Base-by-base conservation (phyloP, 2,329 filamentous ascomycete species). In the Capronia americana region DNA sequence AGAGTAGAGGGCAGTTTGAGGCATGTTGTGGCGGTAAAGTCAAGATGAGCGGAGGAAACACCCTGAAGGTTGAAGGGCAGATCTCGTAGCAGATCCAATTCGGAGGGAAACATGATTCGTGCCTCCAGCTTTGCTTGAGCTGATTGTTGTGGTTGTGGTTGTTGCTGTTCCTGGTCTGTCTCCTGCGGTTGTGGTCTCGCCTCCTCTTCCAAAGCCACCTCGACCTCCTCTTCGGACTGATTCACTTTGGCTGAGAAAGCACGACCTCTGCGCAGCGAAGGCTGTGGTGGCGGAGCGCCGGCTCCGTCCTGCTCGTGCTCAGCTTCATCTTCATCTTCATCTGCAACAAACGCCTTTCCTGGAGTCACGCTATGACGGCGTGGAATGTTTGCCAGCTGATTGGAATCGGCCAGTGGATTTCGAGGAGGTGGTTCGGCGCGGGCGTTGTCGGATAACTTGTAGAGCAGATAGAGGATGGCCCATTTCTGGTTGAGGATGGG, bases 401-500 rank as follows among this genome's bases (percentile, higher is more conserved):
- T 75, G 81, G 71, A 77, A 75, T 77, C 57, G 74, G 68, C 8
- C 80, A 81, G 63, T 76, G 82, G 41, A 59, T 66, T 68, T 68
- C 71, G 65, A 46, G 83, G 72, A n/a, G 82, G 81, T 11, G 81
- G 76, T 51, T 83, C 82, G 38, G 85, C 84, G 3, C 69, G 71
- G n/a, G 76, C 73, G 57, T 86, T 87, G 74, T 93, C 91, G 68
- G 92, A 88, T 56, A 97, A 86, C 73, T 92, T 89, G 77, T 95
- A 91, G 50, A 99, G 86, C 50, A 99, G 88, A 77, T 96, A 96
- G 23, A 99, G 84, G 71, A 99, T 97, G 2, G 91, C 92, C 93
- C 93, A 98, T 85, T 99, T 99, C 78, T 97, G 91, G 74, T 92
- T 91, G 53, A 99, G 85, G 5, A 98, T 93, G 0, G 93, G 93